Evolutionary conservation across 306 rosid species (phyloP).

Genomic region (Begonia peltatifolia): DNA sequence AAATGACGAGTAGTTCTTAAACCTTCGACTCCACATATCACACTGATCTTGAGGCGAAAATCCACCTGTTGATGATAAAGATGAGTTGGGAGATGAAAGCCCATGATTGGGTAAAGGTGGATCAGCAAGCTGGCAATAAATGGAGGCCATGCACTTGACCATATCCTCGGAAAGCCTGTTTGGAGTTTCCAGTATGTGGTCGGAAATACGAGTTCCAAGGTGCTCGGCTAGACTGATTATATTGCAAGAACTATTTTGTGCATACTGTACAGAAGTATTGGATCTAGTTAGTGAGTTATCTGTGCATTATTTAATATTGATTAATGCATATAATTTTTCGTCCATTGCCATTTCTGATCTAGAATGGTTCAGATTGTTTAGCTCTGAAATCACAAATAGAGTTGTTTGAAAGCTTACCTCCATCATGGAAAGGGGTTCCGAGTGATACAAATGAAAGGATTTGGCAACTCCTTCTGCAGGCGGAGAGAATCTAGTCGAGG

Average conservation of each 20-base stretch:
- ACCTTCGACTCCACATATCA: constrained; percentile 69
- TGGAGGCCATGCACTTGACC: constrained; percentile 80
- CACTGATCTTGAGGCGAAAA: constrained; percentile 64
- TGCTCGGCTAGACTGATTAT: constrained; percentile 83
- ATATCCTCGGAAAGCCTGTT: constrained; percentile 82
- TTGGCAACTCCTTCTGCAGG: constrained; percentile 9
- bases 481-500: constrained; percentile 1
- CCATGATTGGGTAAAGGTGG: constrained; percentile 51
- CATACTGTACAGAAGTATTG: constrained; percentile 28
- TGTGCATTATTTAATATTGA: neutral
- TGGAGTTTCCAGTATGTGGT: constrained; percentile 61
- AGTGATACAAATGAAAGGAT: constrained; percentile 65
- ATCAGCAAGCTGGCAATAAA: constrained; percentile 79
- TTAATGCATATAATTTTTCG: too few relatives aligned
- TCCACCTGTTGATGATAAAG: constrained; percentile 57
- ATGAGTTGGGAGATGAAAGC: constrained; percentile 74
- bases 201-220: constrained; percentile 81
- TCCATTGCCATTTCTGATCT: neutral
- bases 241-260: constrained; percentile 47
- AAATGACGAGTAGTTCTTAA: constrained; percentile 33
- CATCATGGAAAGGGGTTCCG: constrained; percentile 79
- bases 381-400: neutral
- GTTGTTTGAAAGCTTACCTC: constrained; percentile 39
- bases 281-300: neutral
- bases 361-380: neutral